phyloP scores from a whole-genome alignment of 768 basidiomycete species.

The Leccinellum luteum region DNA sequence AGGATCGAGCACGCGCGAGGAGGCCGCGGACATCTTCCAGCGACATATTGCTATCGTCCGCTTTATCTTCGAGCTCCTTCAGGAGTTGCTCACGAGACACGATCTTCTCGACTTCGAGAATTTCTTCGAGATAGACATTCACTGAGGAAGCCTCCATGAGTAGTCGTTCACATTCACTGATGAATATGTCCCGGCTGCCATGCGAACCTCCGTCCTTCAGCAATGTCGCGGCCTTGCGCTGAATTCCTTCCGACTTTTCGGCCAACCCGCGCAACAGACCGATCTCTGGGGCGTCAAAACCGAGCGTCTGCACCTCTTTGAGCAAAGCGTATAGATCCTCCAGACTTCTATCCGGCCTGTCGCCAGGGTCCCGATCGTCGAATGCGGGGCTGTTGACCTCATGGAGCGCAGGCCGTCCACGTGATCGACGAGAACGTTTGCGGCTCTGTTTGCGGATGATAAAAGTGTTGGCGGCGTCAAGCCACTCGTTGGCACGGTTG shows the following conservation, averaged over 20 bases:
- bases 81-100: slow-evolving; percentile 77
- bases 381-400: slow-evolving; percentile 37
- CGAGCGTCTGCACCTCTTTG: slow-evolving; percentile 69
- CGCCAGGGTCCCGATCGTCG: slow-evolving; percentile 51
- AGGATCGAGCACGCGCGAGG: slow-evolving; percentile 65
- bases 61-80: slow-evolving; percentile 68
- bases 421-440: slow-evolving; percentile 67
- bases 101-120: slow-evolving; percentile 74
- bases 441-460: slow-evolving; percentile 76
- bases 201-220: slow-evolving; percentile 43
- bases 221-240: slow-evolving; percentile 50
- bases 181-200: slow-evolving; percentile 51
- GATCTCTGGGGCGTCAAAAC: slow-evolving; percentile 84
- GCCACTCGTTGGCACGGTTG: slow-evolving; percentile 78
- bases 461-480: slow-evolving; percentile 80
- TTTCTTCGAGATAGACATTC: slow-evolving; percentile 82
- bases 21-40: slow-evolving; percentile 77
- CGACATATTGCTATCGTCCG: slow-evolving; percentile 64
- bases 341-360: slow-evolving; percentile 68
- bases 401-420: slow-evolving; percentile 48
- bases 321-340: slow-evolving; percentile 71
- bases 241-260: slow-evolving; percentile 63
- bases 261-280: slow-evolving; percentile 50
- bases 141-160: slow-evolving; percentile 69
- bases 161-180: slow-evolving; percentile 70